Percentiles rank a stretch among this genome's conserved stretches.
These are phyloP conservation scores for Sophora flavescens DNA, from an alignment of 306 rosid species.

Conservation along the genomic window DNA sequence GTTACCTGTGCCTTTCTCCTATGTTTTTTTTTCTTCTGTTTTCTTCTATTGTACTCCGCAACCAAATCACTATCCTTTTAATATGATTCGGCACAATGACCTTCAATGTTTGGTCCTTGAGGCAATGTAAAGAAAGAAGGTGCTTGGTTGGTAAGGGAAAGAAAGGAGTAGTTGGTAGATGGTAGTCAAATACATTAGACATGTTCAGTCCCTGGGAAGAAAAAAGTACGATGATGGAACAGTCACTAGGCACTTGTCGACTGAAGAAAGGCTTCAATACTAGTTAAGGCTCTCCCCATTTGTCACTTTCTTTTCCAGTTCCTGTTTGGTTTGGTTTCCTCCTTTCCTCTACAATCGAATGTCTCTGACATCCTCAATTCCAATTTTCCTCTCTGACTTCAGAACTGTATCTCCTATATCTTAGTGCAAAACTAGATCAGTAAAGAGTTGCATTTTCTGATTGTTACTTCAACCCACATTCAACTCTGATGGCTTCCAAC, in stretches of 20 bases:
- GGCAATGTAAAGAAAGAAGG: neutral
- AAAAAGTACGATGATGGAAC: neutral
- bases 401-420: conserved; percentile 22
- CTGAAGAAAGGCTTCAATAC: conserved; percentile 12
- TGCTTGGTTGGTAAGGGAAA: neutral
- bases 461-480: conserved; percentile 73
- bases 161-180: neutral
- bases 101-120: neutral
- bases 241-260: neutral
- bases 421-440: conserved; percentile 2
- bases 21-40: neutral
- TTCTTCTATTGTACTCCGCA: neutral
- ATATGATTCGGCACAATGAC: neutral
- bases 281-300: conserved; percentile 6
- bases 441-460: conserved; percentile 38
- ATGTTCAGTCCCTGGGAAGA: neutral
- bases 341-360: neutral
- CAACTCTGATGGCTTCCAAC: conserved; percentile 84
- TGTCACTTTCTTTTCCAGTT: conserved; percentile 30
- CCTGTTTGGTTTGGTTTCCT: conserved; percentile 13
- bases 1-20: neutral
- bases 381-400: conserved; percentile 20
- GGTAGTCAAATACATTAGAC: neutral
- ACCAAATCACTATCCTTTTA: neutral
- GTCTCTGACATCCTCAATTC: neutral